A percentile compares a stretch with the other conserved stretches of the same genome.
These are phyloP conservation scores for Erythrophleum fordii DNA, from an alignment of 306 rosid species.

Conservation along the genomic window DNA sequence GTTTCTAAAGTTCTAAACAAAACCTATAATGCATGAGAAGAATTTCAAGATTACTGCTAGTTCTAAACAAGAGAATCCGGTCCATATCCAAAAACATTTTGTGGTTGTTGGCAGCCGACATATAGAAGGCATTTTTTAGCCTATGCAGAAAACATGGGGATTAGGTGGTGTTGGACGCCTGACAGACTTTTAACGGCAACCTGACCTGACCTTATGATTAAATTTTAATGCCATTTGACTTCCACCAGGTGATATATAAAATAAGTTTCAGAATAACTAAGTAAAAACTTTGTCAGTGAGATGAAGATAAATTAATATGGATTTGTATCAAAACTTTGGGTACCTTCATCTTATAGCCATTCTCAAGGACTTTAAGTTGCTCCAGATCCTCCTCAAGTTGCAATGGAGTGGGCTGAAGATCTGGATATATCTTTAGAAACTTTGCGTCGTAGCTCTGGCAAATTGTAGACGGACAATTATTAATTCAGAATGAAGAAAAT, in stretches of 20 bases:
- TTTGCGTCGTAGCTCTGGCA: conserved; percentile 87
- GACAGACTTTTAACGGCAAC: conserved; percentile 5
- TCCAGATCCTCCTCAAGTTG: conserved; percentile 98
- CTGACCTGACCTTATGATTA: background rate
- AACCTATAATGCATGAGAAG: background rate
- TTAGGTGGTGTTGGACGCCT: conserved; percentile 5
- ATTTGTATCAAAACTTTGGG: background rate
- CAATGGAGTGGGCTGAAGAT: conserved; percentile 81
- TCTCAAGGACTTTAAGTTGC: conserved; percentile 96
- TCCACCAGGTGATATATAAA: background rate
- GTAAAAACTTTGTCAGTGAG: conserved; percentile 1
- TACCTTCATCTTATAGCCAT: conserved; percentile 99
- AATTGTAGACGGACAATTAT: conserved; percentile 25
- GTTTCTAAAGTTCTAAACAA: background rate
- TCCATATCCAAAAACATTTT: background rate
- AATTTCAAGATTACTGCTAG: background rate
- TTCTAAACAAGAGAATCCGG: background rate
- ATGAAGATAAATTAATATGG: conserved; percentile 11
- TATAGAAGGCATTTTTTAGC: background rate
- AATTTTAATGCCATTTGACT: background rate
- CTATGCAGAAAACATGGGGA: conserved; percentile 19
- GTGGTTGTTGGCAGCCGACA: background rate
- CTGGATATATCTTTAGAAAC: conserved; percentile 75
- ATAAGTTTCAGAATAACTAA: background rate
- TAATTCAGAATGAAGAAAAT: conserved; percentile 27